phyloP scores from a whole-genome alignment of 2,329 filamentous ascomycete genomes.

The Hysterium pulicare region DNA sequence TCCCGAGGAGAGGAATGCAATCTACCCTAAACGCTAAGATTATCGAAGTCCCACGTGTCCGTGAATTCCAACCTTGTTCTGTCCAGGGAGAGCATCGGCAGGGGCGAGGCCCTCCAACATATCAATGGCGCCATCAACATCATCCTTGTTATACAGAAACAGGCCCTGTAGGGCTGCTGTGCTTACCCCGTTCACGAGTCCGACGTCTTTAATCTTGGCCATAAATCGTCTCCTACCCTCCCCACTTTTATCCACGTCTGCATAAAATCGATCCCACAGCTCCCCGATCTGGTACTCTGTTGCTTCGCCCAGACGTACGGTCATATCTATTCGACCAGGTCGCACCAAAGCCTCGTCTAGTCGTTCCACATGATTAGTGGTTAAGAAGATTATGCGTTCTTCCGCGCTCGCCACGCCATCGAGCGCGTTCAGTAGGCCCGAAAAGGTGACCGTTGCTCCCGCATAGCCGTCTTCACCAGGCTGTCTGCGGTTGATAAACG shows the following conservation, averaged over 20 bases:
- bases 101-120: slow-evolving; percentile 67
- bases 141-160: slow-evolving; percentile 91
- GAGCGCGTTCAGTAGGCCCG: slow-evolving; percentile 67
- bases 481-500: slow-evolving; percentile 77
- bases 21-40: too few relatives aligned
- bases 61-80: background rate
- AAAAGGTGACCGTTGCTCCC: slow-evolving; percentile 90
- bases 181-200: slow-evolving; percentile 70
- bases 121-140: slow-evolving; percentile 79
- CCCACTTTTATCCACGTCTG: slow-evolving; percentile 68
- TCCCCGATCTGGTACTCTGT: slow-evolving; percentile 77
- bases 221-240: slow-evolving; percentile 67
- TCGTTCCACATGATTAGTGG: slow-evolving; percentile 88
- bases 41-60: background rate
- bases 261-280: slow-evolving; percentile 96
- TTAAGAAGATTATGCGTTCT: slow-evolving; percentile 89
- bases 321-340: slow-evolving; percentile 92
- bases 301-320: slow-evolving; percentile 82
- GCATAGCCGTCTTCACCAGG: slow-evolving; percentile 78
- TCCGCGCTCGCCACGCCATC: slow-evolving; percentile 95
- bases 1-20: too few relatives aligned
- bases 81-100: slow-evolving; percentile 8
- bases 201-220: slow-evolving; percentile 63
- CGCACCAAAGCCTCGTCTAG: slow-evolving; percentile 86
- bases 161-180: slow-evolving; percentile 90